A percentile compares a stretch with the other conserved stretches of the same genome.
Evolutionary conservation across 192 early-diverging fungal genomes (phyloP).

Genomic region (Kappamyces sp.): DNA sequence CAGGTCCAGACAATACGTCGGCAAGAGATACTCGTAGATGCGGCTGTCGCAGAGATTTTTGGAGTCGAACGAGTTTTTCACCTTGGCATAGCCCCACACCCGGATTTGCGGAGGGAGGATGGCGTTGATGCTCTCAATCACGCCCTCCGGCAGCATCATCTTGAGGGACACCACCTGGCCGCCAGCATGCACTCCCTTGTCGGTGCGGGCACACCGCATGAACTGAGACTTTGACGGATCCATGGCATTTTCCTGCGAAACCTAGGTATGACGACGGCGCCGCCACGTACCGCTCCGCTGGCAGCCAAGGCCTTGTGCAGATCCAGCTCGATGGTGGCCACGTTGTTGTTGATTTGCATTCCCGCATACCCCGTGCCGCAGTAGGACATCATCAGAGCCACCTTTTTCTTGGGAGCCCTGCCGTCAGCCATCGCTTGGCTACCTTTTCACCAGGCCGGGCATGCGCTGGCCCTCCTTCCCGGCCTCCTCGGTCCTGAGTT

Average conservation of each 20-base stretch:
- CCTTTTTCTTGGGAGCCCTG: conserved; percentile 71
- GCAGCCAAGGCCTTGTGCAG: conserved; percentile 79
- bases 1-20: conserved; percentile 76
- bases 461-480: conserved; percentile 2
- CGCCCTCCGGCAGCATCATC: conserved; percentile 73
- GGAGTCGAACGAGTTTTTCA: conserved; percentile 75
- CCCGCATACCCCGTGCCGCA: conserved; percentile 95
- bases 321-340: conserved; percentile 75
- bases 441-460: neutral
- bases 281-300: conserved; percentile 51
- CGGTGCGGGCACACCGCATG: conserved; percentile 89
- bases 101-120: conserved; percentile 84
- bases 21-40: conserved; percentile 94
- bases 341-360: conserved; percentile 85
- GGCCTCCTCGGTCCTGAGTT: neutral
- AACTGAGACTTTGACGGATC: conserved; percentile 72
- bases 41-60: conserved; percentile 90
- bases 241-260: conserved; percentile 80
- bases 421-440: neutral
- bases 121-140: conserved; percentile 75
- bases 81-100: conserved; percentile 73
- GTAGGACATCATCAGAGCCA: conserved; percentile 87
- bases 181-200: conserved; percentile 97
- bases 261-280: too few relatives aligned
- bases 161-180: conserved; percentile 93